phyloP scores from a whole-genome alignment of 768 basidiomycete genomes.

The Kwoniella sp. region DNA sequence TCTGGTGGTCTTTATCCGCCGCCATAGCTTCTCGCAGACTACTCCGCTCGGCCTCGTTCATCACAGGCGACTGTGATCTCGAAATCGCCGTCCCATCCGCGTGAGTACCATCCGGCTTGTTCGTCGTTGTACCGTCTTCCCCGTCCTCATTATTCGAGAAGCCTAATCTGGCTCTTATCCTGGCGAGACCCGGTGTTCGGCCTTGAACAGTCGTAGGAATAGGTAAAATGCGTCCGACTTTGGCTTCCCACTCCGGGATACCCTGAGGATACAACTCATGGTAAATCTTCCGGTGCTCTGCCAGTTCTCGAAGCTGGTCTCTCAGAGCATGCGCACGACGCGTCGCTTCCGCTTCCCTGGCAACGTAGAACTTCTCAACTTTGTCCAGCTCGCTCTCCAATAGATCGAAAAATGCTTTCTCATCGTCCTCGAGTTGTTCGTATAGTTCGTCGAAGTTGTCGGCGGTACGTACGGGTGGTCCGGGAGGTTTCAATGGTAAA shows the following conservation, averaged over 20 bases:
- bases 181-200: slow-evolving; percentile 13
- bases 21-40: slow-evolving; percentile 36
- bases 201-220: slow-evolving; percentile 11
- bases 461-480: slow-evolving; percentile 28
- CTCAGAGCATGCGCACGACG: slow-evolving; percentile 60
- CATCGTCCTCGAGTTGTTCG: slow-evolving; percentile 64
- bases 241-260: slow-evolving; percentile 46
- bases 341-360: slow-evolving; percentile 66
- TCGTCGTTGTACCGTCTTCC: not conserved
- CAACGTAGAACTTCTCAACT: slow-evolving; percentile 78
- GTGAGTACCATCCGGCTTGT: not conserved
- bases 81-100: not conserved
- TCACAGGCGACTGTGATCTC: slow-evolving; percentile 10
- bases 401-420: slow-evolving; percentile 72
- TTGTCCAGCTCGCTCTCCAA: slow-evolving; percentile 81
- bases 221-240: slow-evolving; percentile 37
- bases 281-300: slow-evolving; percentile 65
- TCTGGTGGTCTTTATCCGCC: slow-evolving; percentile 43
- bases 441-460: slow-evolving; percentile 57
- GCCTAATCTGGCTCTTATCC: slow-evolving; percentile 11
- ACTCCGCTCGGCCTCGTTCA: slow-evolving; percentile 14
- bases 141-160: not conserved
- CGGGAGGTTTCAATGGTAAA: slow-evolving; percentile 19
- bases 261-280: slow-evolving; percentile 53
- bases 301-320: slow-evolving; percentile 73